Evolutionary conservation across 371 early-diverging fungal genomes (phyloP), one percentile per base, ranked within the genome.

Genomic region (Saksenaea vasiformis): DNA sequence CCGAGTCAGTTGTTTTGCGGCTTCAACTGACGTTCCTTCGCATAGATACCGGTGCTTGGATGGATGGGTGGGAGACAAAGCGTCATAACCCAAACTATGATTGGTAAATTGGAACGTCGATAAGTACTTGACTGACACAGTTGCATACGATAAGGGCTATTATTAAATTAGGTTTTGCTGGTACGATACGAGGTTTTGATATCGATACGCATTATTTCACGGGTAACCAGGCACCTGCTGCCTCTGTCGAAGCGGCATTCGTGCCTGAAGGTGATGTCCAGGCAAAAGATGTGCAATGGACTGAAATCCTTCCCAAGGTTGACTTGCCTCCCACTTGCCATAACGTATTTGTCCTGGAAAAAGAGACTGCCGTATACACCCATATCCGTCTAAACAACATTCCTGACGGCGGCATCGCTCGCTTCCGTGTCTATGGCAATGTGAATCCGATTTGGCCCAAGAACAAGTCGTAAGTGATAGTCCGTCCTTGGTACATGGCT

Each of bases 11-110:
- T 44, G 5, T 37, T 47, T 19, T 26, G 2, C 39, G 27, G n/a
- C n/a, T 37, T 37, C n/a, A 38, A 51, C 38, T 26, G 55, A 11
- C 34, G n/a, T 17, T 41, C 54, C 36, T 7, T 55, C 35, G 41
- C 41, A 0, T 62, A 74, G 84, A 85, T 22, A 86, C 85, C 27
- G 93, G 91, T 66, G 87, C 89, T 35, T 90, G 90, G 92, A 87
- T 90, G 82, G 91, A 93, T 72, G 95, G 94, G 17, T 96, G 97
- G 97, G 95, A 95, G 73, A 86, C 94, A 37, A 89, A 92, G 68
- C 89, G 97, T 63, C 95, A 96, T 70, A 86, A 91, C 73, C 77
- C 87, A 31, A 77, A 82, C 35, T 86, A 87, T 58, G 95, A 96
- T 77, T 95, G 95, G 87, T 77, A 75, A 68, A 54, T 38, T 17